These are phyloP conservation scores for Stephanodiscus minutulus DNA, from an alignment of 108 stramenopile species.

Conservation along the genomic window DNA sequence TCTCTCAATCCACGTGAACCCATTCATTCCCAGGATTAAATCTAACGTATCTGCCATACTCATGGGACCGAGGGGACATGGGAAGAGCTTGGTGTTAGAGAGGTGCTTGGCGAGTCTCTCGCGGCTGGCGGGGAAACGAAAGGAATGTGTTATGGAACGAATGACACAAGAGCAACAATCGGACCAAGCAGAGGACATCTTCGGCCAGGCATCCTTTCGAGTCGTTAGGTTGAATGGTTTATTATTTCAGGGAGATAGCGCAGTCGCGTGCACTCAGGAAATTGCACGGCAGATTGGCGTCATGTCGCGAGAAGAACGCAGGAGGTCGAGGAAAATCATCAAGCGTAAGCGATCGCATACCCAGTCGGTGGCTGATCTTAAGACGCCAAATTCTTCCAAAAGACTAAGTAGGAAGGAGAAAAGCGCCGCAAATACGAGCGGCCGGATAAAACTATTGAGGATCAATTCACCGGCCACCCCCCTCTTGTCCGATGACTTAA, in stretches of 20 bases:
- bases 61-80: conserved; percentile 75
- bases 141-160: conserved; percentile 8
- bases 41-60: conserved; percentile 69
- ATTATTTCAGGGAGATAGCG: conserved; percentile 70
- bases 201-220: conserved; percentile 51
- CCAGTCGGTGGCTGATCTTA: not conserved
- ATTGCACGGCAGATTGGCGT: conserved; percentile 80
- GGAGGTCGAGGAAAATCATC: conserved; percentile 9
- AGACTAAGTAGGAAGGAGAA: conserved; percentile 16
- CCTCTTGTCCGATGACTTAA: conserved; percentile 4
- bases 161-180: not conserved
- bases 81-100: conserved; percentile 74
- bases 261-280: conserved; percentile 61
- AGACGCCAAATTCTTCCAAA: conserved; percentile 8
- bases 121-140: conserved; percentile 27
- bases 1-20: not conserved
- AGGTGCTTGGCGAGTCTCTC: conserved; percentile 61
- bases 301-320: conserved; percentile 46
- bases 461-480: conserved; percentile 13
- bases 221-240: conserved; percentile 72
- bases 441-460: not conserved
- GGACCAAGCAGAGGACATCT: conserved; percentile 1
- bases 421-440: not conserved
- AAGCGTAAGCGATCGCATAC: conserved; percentile 4
- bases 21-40: conserved; percentile 18